Percentiles rank a stretch among this genome's conserved stretches.
Evolutionary conservation across 2,329 filamentous ascomycete genomes (phyloP).

Genomic region (Talaromyces islandicus): DNA sequence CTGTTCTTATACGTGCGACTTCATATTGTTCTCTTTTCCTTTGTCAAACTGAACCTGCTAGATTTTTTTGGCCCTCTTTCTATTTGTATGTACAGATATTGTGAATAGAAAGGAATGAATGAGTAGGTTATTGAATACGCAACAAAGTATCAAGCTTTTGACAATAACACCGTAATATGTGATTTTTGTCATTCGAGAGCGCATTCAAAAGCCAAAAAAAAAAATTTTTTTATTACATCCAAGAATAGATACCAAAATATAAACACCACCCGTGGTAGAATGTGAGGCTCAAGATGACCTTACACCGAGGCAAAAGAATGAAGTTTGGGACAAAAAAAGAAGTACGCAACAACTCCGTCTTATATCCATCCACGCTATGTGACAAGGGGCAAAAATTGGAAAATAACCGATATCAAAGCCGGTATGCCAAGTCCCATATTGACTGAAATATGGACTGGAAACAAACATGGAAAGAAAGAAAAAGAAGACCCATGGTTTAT

Average conservation of each 20-base stretch:
- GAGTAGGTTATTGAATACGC: background rate
- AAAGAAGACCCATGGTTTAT: constrained; percentile 26
- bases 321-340: background rate
- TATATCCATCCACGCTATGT: background rate
- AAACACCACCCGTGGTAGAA: background rate
- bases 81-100: constrained; percentile 13
- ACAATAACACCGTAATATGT: background rate
- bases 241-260: background rate
- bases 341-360: background rate
- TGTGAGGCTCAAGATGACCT: background rate
- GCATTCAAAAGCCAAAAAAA: background rate
- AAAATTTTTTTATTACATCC: background rate
- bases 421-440: background rate
- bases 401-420: too few relatives aligned
- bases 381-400: background rate
- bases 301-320: background rate
- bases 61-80: constrained; percentile 6
- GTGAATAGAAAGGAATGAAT: constrained; percentile 10
- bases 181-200: background rate
- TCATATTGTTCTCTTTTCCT: constrained; percentile 12
- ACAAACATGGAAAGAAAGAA: too few relatives aligned
- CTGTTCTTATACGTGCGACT: constrained; percentile 16
- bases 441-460: background rate
- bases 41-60: constrained; percentile 12
- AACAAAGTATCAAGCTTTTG: background rate